Conservation (phyloP, 75 land plant genomes). For the Azolla pinnata region DNA sequence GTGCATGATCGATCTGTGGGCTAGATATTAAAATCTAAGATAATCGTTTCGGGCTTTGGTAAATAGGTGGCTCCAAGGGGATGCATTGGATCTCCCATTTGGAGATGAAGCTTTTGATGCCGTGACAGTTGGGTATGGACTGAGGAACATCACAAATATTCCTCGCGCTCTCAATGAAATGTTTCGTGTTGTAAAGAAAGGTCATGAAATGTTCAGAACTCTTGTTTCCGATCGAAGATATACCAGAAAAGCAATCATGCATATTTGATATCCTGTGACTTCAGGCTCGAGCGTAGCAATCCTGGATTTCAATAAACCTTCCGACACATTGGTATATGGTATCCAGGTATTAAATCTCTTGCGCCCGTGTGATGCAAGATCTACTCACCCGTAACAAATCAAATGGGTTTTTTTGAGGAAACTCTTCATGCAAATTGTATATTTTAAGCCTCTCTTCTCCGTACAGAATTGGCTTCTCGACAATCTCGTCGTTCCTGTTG, state of each 20-base stretch:
- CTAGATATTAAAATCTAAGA: neutral
- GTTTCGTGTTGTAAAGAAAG: conserved; percentile 59
- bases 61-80: conserved; percentile 85
- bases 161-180: conserved; percentile 57
- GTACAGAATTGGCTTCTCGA: conserved; percentile 73
- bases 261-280: neutral
- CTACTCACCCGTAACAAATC: no score
- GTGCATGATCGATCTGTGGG: neutral
- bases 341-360: conserved; percentile 13
- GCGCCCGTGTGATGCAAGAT: neutral
- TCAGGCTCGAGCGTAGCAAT: conserved; percentile 60
- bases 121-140: conserved; percentile 75
- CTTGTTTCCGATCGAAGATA: no score
- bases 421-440: neutral
- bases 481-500: conserved; percentile 80
- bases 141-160: conserved; percentile 68
- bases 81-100: conserved; percentile 78
- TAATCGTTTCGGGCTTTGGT: neutral
- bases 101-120: conserved; percentile 62
- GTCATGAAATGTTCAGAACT: no score
- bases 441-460: neutral
- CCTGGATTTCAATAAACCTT: conserved; percentile 70
- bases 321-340: neutral
- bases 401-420: neutral
- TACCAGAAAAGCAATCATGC: no score